These are phyloP conservation scores for Thalia dealbata DNA, from an alignment of 176 grass and related monocot species.

Conservation along the genomic window DNA sequence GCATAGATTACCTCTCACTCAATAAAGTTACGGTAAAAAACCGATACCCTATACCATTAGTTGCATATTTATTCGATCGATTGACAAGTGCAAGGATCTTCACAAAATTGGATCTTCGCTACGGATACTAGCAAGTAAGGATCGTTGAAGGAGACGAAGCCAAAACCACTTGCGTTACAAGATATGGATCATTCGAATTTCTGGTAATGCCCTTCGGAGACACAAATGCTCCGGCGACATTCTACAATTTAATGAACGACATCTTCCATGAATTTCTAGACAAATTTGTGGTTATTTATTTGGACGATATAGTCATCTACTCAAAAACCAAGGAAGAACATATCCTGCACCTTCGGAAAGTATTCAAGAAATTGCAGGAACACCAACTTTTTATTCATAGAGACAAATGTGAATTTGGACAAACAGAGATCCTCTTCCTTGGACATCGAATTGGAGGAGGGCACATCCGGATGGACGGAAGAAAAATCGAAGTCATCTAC, in stretches of 20 bases:
- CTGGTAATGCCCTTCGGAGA: no score
- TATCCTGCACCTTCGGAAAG: not conserved
- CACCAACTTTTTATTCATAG: not conserved
- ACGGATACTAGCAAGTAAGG: not conserved
- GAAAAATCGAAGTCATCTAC: not conserved
- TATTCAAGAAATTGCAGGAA: not conserved
- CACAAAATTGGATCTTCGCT: not conserved
- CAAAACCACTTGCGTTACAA: no score
- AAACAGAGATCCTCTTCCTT: not conserved
- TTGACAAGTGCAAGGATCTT: not conserved
- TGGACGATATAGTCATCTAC: not conserved
- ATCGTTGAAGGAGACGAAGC: not conserved
- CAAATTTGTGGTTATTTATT: no score
- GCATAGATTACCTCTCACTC: not conserved
- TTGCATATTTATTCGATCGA: not conserved
- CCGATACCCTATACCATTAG: not conserved
- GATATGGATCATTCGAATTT: no score
- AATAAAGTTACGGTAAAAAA: not conserved
- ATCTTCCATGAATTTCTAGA: no score
- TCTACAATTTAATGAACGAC: no score
- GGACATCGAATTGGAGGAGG: not conserved
- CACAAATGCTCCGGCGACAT: no score
- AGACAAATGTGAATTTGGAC: no score
- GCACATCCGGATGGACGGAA: not conserved
- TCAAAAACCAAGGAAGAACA: not conserved